Evolutionary conservation across 257 asterid species (phyloP), one percentile per base, ranked within the genome.

Genomic region (Solanum medicagineum): DNA sequence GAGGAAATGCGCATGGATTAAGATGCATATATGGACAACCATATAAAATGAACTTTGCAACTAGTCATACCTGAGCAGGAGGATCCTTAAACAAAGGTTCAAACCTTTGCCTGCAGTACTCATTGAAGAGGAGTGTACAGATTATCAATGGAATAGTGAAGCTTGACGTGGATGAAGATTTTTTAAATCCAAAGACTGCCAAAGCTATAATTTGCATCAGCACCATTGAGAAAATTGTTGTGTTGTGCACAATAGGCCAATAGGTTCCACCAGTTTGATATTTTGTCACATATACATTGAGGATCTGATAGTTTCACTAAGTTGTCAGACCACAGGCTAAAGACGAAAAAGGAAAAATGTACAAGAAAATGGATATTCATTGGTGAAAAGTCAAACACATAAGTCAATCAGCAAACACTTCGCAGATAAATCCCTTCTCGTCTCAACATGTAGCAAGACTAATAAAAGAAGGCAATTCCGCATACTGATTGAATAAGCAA

Each of bases 171-270:
- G 87, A 57, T 32, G 89, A 73, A 10, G 88, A 81, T 51, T 87
- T 74, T 86, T 90, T 90, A n/a, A 88, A 65, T 8, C 89, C 87
- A 82, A 90, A 88, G 80, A 87, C 84, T 54, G 90, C 91, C 87
- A 84, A 69, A 5, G 91, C 92, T 70, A 90, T 87, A 45, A 86
- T 74, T 80, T 90, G 92, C 81, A 80, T 87, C 87, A 90, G 45
- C 75, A 90, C 86, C 63, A 90, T 71, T 22, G 92, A 90, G 88
- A 88, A 90, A 44, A 90, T 90, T 56, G 87, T 84, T 19, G 90
- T 59, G 80, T 88, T 83, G 60, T 90, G 92, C 83, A 85, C 87
- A 83, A 90, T 79, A 66, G 90, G 92, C 92, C 92, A 90, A 70
- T 88, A 90, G 49, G 83, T 83, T 81, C 92, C 92, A 40, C 90